Evolutionary conservation across 2,329 filamentous ascomycete species (phyloP), one percentile per base, ranked within the genome.

Genomic region (Colletotrichum sansevieriae): DNA sequence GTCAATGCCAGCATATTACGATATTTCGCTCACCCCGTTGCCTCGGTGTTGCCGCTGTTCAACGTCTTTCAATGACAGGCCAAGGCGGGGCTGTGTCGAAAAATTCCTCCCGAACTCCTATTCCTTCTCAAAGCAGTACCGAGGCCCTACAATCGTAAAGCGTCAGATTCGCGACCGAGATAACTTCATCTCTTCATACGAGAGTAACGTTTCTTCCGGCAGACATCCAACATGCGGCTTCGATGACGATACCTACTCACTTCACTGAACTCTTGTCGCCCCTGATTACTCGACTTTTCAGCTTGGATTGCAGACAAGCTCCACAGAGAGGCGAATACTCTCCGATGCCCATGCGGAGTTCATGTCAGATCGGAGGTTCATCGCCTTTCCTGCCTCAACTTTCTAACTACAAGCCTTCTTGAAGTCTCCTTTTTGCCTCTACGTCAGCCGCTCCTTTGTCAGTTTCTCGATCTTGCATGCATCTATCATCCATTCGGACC

Each of bases 61-160:
- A 59, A 39, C 25, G 39, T 18, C 35, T 60, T 39, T 3, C 15
- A 25, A 8, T 2, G 35, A 41, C n/a, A 29, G 33, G 57, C 44
- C 57, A 41, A 29, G 57, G 29, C 43, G 57, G 44, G 57, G 57
- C 57, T 51, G 57, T 60, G 57, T 60, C 44, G 47, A 39, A 33
- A 22, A 60, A 37, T 35, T 54, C 49, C 22, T 54, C 18, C 29
- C 49, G 25, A 25, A 35, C 15, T 51, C 44, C 20, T 49, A 25
- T 37, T 44, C 43, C 18, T 59, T 2, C 56, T 35, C 25, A 33
- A 22, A 59, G 43, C 29, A 37, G 22, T 49, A 59, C 18, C 56
- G 43, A 49, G 29, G 39, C 29, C 39, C 49, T 54, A 18, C 25
- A 54, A 15, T 4, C 13, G 37, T 15, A n/a, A 25, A 29, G 22